Percentiles rank a stretch among this genome's conserved stretches.
phyloP scores from a whole-genome alignment of 768 basidiomycete genomes.

The Gymnopilus junonius region DNA sequence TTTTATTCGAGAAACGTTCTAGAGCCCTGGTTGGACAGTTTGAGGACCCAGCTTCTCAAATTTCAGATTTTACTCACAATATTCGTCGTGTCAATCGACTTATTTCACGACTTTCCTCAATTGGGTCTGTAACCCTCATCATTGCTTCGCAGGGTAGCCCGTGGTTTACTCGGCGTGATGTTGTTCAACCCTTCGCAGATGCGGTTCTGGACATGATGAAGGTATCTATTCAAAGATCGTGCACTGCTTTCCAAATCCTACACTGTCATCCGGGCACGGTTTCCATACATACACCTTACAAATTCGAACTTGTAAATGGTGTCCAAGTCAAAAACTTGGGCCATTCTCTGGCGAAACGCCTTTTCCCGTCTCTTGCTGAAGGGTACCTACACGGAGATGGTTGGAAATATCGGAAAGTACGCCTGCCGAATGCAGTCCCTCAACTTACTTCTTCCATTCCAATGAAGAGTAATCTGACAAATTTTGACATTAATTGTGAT shows the following conservation, averaged over 20 bases:
- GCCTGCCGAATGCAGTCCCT: conserved; percentile 3
- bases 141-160: conserved; percentile 12
- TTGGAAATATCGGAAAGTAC: conserved; percentile 7
- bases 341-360: not conserved
- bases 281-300: conserved; percentile 3
- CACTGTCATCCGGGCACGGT: conserved; percentile 8
- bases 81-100: conserved; percentile 14
- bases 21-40: conserved; percentile 5
- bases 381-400: conserved; percentile 8
- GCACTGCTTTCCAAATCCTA: conserved; percentile 7
- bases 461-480: conserved; percentile 1
- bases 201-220: conserved; percentile 10
- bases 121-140: conserved; percentile 10
- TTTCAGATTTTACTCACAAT: conserved; percentile 12
- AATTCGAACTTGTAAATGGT: conserved; percentile 2
- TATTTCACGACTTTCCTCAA: conserved; percentile 10
- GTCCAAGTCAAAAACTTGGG: not conserved
- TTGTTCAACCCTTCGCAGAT: conserved; percentile 7
- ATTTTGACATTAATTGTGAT: conserved; percentile 11
- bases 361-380: not conserved
- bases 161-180: conserved; percentile 7
- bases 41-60: conserved; percentile 10
- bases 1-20: conserved; percentile 9
- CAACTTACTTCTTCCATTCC: not conserved
- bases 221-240: conserved; percentile 2